Conservation (phyloP, 208 protist genomes). For the Wallacemonas rigidus region DNA sequence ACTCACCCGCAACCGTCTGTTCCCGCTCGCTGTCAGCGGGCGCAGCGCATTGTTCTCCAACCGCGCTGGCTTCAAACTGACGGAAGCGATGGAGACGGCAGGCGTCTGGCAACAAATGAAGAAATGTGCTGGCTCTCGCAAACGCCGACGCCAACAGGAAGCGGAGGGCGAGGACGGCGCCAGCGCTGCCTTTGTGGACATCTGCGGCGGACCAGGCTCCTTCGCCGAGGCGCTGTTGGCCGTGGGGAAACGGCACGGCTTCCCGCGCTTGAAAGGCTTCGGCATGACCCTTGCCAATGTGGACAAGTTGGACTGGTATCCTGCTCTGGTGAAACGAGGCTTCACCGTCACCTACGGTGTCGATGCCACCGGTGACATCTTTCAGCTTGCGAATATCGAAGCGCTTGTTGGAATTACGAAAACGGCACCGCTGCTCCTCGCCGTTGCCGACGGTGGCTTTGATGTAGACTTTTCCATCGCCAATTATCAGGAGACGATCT, state of each 20-base stretch:
- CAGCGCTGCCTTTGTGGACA: slow-evolving; percentile 74
- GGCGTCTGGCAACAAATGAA: slow-evolving; percentile 60
- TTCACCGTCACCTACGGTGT: slow-evolving; percentile 84
- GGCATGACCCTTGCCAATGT: slow-evolving; percentile 84
- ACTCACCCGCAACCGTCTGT: slow-evolving; percentile 58
- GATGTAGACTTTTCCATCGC: slow-evolving; percentile 60
- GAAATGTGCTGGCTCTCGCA: slow-evolving; percentile 21
- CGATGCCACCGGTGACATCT: slow-evolving; percentile 87
- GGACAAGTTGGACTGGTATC: slow-evolving; percentile 83
- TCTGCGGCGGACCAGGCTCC: slow-evolving; percentile 90
- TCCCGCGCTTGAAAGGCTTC: slow-evolving; percentile 60
- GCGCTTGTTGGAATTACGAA: slow-evolving; percentile 55
- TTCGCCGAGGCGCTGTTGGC: slow-evolving; percentile 84
- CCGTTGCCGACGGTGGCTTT: slow-evolving; percentile 93
- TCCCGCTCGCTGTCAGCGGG: slow-evolving; percentile 65
- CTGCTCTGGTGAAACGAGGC: slow-evolving; percentile 36
- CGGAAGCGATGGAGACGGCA: slow-evolving; percentile 80
- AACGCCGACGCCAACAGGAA: slow-evolving; percentile 16
- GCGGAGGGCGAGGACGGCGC: neutral
- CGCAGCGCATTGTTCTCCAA: slow-evolving; percentile 66
- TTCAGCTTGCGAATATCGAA: slow-evolving; percentile 78
- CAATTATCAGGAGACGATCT: slow-evolving; percentile 91
- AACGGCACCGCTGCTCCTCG: slow-evolving; percentile 45
- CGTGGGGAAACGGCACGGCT: slow-evolving; percentile 30
- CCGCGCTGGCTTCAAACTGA: slow-evolving; percentile 90